Evolutionary conservation across 2,329 filamentous ascomycete genomes (phyloP).

Genomic region (Tolypocladium pustulatum): DNA sequence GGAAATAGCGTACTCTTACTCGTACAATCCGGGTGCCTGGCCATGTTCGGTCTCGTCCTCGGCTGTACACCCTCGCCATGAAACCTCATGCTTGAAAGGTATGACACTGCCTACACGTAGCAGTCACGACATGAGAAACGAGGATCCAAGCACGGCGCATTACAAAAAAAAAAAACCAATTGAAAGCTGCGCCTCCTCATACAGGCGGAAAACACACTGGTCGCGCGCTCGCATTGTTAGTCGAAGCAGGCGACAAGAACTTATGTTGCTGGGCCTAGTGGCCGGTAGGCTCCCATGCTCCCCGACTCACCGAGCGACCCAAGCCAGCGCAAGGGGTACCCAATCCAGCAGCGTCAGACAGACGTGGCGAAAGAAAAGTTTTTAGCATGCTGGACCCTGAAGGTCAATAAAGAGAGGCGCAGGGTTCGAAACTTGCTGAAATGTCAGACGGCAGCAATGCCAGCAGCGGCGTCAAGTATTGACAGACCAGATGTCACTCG

Average conservation of each 20-base stretch:
- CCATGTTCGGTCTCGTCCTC: neutral
- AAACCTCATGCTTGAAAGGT: neutral
- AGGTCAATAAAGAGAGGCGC: neutral
- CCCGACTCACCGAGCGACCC: neutral
- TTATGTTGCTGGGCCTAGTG: neutral
- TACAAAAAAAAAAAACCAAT: neutral
- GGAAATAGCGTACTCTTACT: neutral
- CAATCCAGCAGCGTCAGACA: neutral
- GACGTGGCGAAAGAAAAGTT: neutral
- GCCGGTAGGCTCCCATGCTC: neutral
- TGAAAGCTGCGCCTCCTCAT: neutral
- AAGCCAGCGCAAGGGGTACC: neutral
- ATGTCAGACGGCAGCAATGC: neutral
- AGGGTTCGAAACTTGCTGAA: neutral
- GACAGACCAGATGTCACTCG: neutral
- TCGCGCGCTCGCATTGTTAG: neutral
- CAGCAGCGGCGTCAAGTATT: neutral
- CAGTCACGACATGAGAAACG: neutral
- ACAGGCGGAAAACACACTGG: neutral
- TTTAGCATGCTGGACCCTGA: neutral
- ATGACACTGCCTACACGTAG: neutral
- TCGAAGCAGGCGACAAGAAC: neutral
- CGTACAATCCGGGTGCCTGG: neutral
- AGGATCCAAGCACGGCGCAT: neutral
- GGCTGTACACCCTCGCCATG: neutral